These are phyloP conservation scores for Pulveroboletus sp. DNA, from an alignment of 768 basidiomycete genomes.

Conservation along the genomic window DNA sequence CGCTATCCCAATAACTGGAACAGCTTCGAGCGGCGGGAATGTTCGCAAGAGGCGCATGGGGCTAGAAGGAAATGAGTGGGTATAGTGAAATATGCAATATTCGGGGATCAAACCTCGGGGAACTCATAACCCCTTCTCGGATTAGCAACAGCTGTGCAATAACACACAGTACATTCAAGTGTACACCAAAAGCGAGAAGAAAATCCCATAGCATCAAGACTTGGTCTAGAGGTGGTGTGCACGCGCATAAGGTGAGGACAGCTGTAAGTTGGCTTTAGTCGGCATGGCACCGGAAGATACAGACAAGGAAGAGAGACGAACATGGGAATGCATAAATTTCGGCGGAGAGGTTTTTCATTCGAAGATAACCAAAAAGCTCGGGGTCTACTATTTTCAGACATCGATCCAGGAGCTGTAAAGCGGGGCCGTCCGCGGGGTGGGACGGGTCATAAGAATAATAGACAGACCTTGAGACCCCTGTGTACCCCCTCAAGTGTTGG, in stretches of 20 bases:
- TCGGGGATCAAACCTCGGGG: constrained; percentile 60
- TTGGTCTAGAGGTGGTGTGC: constrained; percentile 93
- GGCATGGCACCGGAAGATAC: background rate
- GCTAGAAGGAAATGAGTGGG: constrained; percentile 37
- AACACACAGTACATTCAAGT: constrained; percentile 93
- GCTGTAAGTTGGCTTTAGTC: constrained; percentile 42
- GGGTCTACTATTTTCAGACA: constrained; percentile 91
- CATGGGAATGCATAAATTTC: constrained; percentile 98
- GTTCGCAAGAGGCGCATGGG: constrained; percentile 94
- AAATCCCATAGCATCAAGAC: constrained; percentile 97
- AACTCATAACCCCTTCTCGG: constrained; percentile 83
- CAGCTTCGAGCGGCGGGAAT: constrained; percentile 86
- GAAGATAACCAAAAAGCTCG: constrained; percentile 73
- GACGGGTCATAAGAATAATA: background rate
- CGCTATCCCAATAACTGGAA: constrained; percentile 86
- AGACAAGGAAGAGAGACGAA: constrained; percentile 35
- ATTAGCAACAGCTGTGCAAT: constrained; percentile 93
- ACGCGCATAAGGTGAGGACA: constrained; percentile 90
- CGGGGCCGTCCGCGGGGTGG: background rate
- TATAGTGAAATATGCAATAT: background rate
- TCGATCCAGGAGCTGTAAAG: constrained; percentile 75
- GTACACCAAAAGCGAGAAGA: constrained; percentile 91
- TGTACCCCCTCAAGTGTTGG: constrained; percentile 96
- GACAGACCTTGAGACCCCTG: constrained; percentile 77
- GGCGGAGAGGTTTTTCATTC: constrained; percentile 87